Percentiles rank a stretch among this genome's conserved stretches.
Evolutionary conservation across 331 rosid species (phyloP).

Genomic region (Cydonia oblonga): DNA sequence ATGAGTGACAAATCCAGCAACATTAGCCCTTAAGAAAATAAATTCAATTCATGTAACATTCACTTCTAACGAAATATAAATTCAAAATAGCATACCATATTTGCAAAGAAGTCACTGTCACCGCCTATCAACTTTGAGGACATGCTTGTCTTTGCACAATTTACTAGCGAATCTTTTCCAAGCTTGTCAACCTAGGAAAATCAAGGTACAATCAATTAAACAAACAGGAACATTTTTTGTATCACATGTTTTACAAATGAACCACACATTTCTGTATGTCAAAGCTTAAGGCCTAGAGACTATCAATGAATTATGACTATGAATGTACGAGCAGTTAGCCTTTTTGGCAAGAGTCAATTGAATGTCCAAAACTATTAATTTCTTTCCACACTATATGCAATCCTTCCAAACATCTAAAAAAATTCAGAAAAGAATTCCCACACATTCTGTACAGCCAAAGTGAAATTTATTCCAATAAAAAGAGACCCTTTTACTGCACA

Average conservation of each 20-base stretch:
- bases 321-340: neutral
- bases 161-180: slow-evolving; percentile 76
- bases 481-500: neutral
- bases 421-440: neutral
- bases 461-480: neutral
- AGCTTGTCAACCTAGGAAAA: slow-evolving; percentile 74
- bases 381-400: neutral
- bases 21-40: neutral
- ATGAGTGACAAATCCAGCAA: neutral
- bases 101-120: slow-evolving; percentile 85
- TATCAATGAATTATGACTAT: neutral
- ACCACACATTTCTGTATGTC: neutral
- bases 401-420: neutral
- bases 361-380: neutral
- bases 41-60: neutral
- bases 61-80: neutral
- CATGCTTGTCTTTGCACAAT: slow-evolving; percentile 99
- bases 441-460: neutral
- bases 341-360: neutral
- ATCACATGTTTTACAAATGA: neutral
- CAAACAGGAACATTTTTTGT: neutral
- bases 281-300: neutral
- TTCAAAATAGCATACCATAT: slow-evolving; percentile 43
- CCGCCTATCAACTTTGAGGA: slow-evolving; percentile 93
- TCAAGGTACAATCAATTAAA: neutral